Evolutionary conservation across 805 yeast genomes (phyloP).

Genomic region (Starmerella sirachaensis): DNA sequence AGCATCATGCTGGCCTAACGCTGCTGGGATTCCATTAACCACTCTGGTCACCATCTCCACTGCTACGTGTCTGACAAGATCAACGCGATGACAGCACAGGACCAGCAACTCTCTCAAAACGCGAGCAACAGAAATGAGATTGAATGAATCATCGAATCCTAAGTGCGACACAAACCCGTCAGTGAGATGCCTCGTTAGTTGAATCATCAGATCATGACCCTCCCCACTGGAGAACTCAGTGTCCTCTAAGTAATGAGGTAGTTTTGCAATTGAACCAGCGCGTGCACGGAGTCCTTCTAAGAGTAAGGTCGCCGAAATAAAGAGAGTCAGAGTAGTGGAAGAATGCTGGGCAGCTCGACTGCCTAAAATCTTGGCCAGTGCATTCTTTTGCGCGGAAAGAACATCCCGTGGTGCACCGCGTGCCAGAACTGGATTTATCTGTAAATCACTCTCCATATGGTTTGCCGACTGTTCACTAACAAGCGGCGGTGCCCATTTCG

Average conservation of each 20-base stretch:
- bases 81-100: slow-evolving; percentile 66
- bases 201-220: slow-evolving; percentile 55
- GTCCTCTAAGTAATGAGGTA: slow-evolving; percentile 70
- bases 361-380: slow-evolving; percentile 5
- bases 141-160: slow-evolving; percentile 7
- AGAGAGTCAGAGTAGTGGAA: slow-evolving; percentile 48
- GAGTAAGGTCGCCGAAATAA: slow-evolving; percentile 67
- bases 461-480: slow-evolving; percentile 72
- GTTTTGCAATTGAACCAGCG: slow-evolving; percentile 70
- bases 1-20: slow-evolving; percentile 62
- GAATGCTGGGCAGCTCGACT: not conserved
- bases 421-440: slow-evolving; percentile 78
- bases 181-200: slow-evolving; percentile 48
- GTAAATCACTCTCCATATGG: slow-evolving; percentile 82
- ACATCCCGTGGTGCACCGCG: slow-evolving; percentile 52
- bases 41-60: slow-evolving; percentile 61
- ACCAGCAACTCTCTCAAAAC: slow-evolving; percentile 60
- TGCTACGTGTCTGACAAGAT: slow-evolving; percentile 65
- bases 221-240: slow-evolving; percentile 61
- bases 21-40: slow-evolving; percentile 55
- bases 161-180: slow-evolving; percentile 34
- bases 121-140: slow-evolving; percentile 3
- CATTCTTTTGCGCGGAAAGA: slow-evolving; percentile 27
- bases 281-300: slow-evolving; percentile 69
- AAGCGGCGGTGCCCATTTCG: slow-evolving; percentile 75